phyloP scores from a whole-genome alignment of 768 basidiomycete genomes.

The Lactarius pseudohatsudake region DNA sequence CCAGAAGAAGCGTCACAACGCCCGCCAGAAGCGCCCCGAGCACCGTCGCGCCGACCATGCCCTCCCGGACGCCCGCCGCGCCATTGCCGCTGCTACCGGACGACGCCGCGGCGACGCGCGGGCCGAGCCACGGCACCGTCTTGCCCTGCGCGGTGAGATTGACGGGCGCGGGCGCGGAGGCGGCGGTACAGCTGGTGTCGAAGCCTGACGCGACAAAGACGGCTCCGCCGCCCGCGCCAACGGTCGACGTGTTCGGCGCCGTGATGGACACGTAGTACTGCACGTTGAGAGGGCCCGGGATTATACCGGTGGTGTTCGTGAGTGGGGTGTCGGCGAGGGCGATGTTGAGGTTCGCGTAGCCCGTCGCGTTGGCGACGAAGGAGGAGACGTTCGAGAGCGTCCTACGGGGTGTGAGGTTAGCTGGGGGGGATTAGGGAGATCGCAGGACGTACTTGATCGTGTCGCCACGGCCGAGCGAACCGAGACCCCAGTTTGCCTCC shows the following conservation, averaged over 20 bases:
- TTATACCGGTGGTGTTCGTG: constrained; percentile 44
- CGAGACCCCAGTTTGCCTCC: too few species aligned
- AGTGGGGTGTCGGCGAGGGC: constrained; percentile 34
- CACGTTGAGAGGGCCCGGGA: constrained; percentile 47
- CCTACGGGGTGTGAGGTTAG: too few species aligned
- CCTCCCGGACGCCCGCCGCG: neutral
- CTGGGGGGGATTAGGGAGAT: too few species aligned
- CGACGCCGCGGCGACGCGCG: too few species aligned
- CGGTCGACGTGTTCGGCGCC: too few species aligned
- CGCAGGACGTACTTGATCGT: too few species aligned
- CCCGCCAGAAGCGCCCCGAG: neutral
- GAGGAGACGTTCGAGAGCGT: constrained; percentile 48
- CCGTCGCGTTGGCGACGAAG: constrained; percentile 47
- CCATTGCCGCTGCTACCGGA: too few species aligned
- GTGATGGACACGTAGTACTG: constrained; percentile 34
- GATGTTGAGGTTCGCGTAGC: constrained; percentile 44
- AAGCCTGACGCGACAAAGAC: constrained; percentile 35
- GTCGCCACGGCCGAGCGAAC: too few species aligned
- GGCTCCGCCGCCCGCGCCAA: too few species aligned
- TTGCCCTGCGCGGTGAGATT: too few species aligned
- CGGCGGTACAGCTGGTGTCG: constrained; percentile 38
- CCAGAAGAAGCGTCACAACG: neutral
- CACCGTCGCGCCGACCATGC: neutral
- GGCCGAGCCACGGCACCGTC: too few species aligned
- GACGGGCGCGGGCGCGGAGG: too few species aligned